Evolutionary conservation across 768 basidiomycete species (phyloP), one percentile per base, ranked within the genome.

Genomic region (Jaapia argillacea): DNA sequence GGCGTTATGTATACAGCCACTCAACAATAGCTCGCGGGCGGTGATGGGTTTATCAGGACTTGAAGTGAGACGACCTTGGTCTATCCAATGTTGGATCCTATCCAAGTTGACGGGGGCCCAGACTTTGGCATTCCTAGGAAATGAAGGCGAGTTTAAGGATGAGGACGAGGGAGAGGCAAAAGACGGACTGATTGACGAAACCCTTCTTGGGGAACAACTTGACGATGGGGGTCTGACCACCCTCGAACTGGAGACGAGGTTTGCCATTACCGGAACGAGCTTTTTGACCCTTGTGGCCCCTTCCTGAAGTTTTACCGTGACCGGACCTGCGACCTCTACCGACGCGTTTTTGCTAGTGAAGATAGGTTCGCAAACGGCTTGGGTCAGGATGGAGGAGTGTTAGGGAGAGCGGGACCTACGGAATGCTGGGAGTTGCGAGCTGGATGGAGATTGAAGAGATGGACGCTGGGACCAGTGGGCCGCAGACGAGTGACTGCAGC

Each of bases 271-370:
- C 93, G 4, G 89, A 79, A 48, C 94, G 79, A 27, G 96, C 83
- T 47, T 92, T 93, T 63, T 94, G 91, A 52, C 96, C 96, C 54
- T 99, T 99, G 62, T 87, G 76, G 64, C 96, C 96, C 44, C 90
- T 75, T 51, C 90, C 90, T 6, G 93, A 84, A 1, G 94, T 97
- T 48, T 90, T 82, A 50, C 96, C 96, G 46, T 85, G 77, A 22
- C 85, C 85, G 2, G 90, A 91, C 24, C 88, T 88, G 66, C 89
- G 85, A 56, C 94, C 94, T 56, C 94, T 73, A 56, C 96, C 94
- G 22, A 92, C 75, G 58, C 94, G 88, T 80, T 91, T 90, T 83
- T 84, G 81, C 90, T 93, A 52, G 36, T 10, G 43, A 46, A 38
- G 36, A 45, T 27, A 48, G 41, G 6, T 22, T 26, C 39, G 41